These are phyloP conservation scores for Suillus fuscotomentosus DNA, from an alignment of 768 basidiomycete species.

Conservation along the genomic window DNA sequence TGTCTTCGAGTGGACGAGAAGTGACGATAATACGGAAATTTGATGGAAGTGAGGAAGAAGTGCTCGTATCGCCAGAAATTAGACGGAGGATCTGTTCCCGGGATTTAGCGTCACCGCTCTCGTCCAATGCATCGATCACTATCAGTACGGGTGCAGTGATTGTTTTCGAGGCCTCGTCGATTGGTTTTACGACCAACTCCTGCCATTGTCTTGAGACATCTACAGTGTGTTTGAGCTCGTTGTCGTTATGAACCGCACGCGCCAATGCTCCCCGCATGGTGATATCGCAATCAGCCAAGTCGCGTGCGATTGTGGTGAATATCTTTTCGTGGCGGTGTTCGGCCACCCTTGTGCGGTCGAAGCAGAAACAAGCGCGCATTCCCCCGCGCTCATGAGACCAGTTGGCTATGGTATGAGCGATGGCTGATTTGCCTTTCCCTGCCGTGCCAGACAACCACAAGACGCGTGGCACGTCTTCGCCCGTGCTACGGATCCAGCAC, in stretches of 20 bases:
- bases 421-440: conserved; percentile 18
- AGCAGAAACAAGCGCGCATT: conserved; percentile 16
- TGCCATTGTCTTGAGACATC: conserved; percentile 13
- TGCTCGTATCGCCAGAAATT: background rate
- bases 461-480: conserved; percentile 4
- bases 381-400: conserved; percentile 9
- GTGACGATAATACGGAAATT: conserved; percentile 16
- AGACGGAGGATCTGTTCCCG: conserved; percentile 15
- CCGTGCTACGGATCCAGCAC: conserved; percentile 10
- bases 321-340: background rate
- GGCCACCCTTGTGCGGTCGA: conserved; percentile 9
- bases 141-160: conserved; percentile 19
- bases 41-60: conserved; percentile 1
- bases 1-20: conserved; percentile 1
- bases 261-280: background rate
- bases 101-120: conserved; percentile 8
- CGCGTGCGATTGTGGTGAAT: conserved; percentile 1
- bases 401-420: conserved; percentile 17
- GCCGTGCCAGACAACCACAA: conserved; percentile 13
- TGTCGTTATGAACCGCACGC: background rate
- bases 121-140: conserved; percentile 25
- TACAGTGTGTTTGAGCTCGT: background rate
- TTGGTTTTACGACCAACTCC: conserved; percentile 16
- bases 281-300: background rate
- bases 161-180: background rate